Percentiles rank a stretch among this genome's conserved stretches.
Conservation (phyloP, 2,329 filamentous ascomycete species). For the Talaromyces atroroseus region DNA sequence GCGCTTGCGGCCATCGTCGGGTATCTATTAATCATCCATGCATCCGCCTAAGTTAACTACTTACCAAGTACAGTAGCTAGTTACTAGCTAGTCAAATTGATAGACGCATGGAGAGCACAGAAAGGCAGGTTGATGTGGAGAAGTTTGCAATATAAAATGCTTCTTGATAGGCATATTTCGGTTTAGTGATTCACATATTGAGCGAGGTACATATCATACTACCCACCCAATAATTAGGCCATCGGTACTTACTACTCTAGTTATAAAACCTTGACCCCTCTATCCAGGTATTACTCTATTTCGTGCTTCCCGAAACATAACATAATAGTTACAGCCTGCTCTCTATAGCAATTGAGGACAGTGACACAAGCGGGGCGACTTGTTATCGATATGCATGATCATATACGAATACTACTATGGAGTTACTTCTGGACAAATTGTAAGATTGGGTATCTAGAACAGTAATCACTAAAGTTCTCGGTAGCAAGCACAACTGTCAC, state of each 20-base stretch:
- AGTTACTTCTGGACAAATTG: neutral
- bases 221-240: too few species aligned
- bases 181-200: neutral
- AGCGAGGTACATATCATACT: neutral
- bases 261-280: neutral
- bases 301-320: neutral
- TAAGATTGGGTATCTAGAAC: neutral
- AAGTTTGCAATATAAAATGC: neutral
- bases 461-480: too few species aligned
- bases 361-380: neutral
- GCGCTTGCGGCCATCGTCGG: constrained; percentile 2
- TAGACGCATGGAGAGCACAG: neutral
- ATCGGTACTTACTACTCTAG: neutral
- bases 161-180: neutral
- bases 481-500: too few species aligned
- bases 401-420: neutral
- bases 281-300: neutral
- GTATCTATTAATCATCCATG: neutral
- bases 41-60: neutral
- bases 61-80: too few species aligned
- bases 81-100: too few species aligned
- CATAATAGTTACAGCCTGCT: neutral
- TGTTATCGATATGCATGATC: neutral
- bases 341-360: neutral
- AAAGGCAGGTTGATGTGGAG: neutral